phyloP scores from a whole-genome alignment of 2,329 filamentous ascomycete genomes.

The Penicillium thymicola region DNA sequence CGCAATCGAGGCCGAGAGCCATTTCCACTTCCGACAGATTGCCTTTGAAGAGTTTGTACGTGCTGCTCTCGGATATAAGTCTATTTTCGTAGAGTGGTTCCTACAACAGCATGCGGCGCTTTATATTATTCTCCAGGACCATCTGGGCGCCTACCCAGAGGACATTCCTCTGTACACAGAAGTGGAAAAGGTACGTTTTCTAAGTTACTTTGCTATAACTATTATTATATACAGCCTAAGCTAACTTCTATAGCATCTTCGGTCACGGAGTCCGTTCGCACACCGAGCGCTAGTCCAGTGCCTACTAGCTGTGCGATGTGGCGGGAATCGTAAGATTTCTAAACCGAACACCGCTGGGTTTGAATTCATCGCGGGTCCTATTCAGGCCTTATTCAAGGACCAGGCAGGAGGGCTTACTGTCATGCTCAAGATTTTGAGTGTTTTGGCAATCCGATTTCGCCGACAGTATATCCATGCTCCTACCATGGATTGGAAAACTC shows the following conservation, averaged over 20 bases:
- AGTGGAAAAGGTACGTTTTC: slow-evolving; percentile 35
- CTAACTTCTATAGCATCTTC: slow-evolving; percentile 30
- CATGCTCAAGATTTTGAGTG: slow-evolving; percentile 38
- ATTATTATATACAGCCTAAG: neutral
- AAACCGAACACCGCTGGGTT: slow-evolving; percentile 21
- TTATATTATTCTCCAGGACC: slow-evolving; percentile 32
- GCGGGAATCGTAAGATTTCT: slow-evolving; percentile 12
- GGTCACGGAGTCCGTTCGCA: slow-evolving; percentile 37
- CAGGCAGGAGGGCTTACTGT: slow-evolving; percentile 29
- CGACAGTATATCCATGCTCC: slow-evolving; percentile 34
- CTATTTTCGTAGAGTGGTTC: slow-evolving; percentile 38
- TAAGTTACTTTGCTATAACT: neutral
- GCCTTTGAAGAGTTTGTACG: slow-evolving; percentile 42
- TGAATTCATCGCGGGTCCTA: slow-evolving; percentile 38
- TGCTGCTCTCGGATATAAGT: slow-evolving; percentile 37
- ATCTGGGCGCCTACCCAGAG: slow-evolving; percentile 33
- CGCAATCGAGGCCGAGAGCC: slow-evolving; percentile 39
- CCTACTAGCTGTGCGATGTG: slow-evolving; percentile 25
- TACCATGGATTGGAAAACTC: slow-evolving; percentile 34
- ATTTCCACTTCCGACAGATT: slow-evolving; percentile 39
- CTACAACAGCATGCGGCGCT: slow-evolving; percentile 38
- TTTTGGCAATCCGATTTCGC: slow-evolving; percentile 35
- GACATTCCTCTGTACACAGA: slow-evolving; percentile 32
- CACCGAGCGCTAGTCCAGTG: slow-evolving; percentile 34
- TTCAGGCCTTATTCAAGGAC: slow-evolving; percentile 37